phyloP scores from a whole-genome alignment of 2,329 filamentous ascomycete species.

The Chaetomiaceae sp. region DNA sequence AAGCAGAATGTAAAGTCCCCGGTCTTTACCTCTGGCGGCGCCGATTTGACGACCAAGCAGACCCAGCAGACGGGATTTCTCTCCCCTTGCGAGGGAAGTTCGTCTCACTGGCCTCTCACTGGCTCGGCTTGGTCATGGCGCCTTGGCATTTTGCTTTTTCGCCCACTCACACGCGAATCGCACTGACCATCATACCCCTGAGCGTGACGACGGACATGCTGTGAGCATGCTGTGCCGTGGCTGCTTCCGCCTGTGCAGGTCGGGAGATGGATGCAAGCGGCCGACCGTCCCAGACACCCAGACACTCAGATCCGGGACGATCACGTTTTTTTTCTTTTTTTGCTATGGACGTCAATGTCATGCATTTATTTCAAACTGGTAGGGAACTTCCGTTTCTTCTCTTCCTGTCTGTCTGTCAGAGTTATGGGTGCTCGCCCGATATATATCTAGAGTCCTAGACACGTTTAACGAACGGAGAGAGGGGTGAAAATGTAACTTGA shows the following conservation, averaged over 20 bases:
- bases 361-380: too few relatives aligned
- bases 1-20: conserved; percentile 2
- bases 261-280: too few relatives aligned
- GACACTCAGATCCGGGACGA: too few relatives aligned
- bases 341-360: too few relatives aligned
- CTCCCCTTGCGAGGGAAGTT: neutral
- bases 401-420: too few relatives aligned
- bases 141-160: conserved; percentile 16
- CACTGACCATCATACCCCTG: conserved; percentile 3
- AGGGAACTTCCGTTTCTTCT: too few relatives aligned
- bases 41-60: neutral
- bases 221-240: neutral
- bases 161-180: neutral
- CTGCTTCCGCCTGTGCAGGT: neutral
- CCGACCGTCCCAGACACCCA: too few relatives aligned
- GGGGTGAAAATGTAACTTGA: too few relatives aligned
- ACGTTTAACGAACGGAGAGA: too few relatives aligned
- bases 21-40: neutral
- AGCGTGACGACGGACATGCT: neutral
- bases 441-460: too few relatives aligned
- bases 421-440: too few relatives aligned
- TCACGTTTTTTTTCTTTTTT: too few relatives aligned
- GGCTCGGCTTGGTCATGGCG: conserved; percentile 1
- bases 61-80: conserved; percentile 8
- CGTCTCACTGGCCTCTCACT: neutral